Conservation (phyloP, 192 early-diverging fungal species). For the Kappamyces sp. region DNA sequence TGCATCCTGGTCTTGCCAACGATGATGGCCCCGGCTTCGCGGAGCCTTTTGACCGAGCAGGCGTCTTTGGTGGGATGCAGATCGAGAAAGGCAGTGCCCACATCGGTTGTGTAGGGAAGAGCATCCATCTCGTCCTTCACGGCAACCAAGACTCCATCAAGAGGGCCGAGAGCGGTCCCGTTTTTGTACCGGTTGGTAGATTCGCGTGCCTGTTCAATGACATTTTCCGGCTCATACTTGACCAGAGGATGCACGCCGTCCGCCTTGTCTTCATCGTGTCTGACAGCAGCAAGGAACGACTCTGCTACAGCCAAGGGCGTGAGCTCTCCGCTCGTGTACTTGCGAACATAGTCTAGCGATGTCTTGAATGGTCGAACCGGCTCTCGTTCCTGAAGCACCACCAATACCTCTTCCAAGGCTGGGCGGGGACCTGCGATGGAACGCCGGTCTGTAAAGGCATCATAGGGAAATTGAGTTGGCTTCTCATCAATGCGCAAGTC, state of each 20-base stretch:
- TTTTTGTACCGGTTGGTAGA: conserved; percentile 50
- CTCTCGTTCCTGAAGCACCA: background rate
- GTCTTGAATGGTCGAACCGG: background rate
- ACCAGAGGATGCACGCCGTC: conserved; percentile 5
- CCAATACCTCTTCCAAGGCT: background rate
- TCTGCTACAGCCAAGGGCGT: conserved; percentile 3
- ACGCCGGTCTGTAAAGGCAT: background rate
- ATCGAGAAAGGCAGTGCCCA: conserved; percentile 60
- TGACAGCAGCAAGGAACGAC: background rate
- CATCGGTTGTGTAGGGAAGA: conserved; percentile 37
- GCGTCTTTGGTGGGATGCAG: conserved; percentile 47
- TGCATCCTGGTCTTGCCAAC: conserved; percentile 69
- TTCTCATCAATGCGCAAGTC: background rate
- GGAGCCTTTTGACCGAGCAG: conserved; percentile 40
- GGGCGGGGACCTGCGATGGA: background rate
- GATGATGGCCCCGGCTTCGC: conserved; percentile 56
- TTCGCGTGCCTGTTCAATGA: conserved; percentile 43
- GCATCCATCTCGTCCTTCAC: conserved; percentile 71
- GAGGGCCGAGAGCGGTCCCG: conserved; percentile 41
- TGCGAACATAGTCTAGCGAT: conserved; percentile 8
- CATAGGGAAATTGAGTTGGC: conserved; percentile 12
- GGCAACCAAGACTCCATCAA: conserved; percentile 71
- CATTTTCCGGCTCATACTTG: conserved; percentile 27
- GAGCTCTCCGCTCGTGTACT: conserved; percentile 1
- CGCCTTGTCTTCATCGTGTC: conserved; percentile 5